These are phyloP conservation scores for Medakamo hakoo DNA, from an alignment of 139 green algal genomes.

Conservation along the genomic window DNA sequence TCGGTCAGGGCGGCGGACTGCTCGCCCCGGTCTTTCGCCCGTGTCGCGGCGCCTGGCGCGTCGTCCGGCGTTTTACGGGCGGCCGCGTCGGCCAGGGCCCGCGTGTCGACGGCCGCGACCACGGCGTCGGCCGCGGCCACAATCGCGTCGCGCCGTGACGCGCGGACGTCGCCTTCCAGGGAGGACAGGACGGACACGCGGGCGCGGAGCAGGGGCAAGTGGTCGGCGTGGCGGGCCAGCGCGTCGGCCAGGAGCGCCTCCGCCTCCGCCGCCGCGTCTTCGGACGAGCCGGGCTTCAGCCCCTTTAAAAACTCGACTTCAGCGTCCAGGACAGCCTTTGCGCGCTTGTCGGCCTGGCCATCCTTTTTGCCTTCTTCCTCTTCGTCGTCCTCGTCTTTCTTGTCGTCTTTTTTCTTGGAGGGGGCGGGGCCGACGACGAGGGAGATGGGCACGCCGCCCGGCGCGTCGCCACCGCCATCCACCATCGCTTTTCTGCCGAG, in stretches of 20 bases:
- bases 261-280: slow-evolving; percentile 3
- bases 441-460: not conserved
- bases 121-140: slow-evolving; percentile 31
- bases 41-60: slow-evolving; percentile 15
- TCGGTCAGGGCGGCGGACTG: slow-evolving; percentile 43
- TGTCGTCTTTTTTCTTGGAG: slow-evolving; percentile 3
- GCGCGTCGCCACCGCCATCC: slow-evolving; percentile 5
- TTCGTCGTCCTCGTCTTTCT: slow-evolving; percentile 20
- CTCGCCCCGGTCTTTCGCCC: slow-evolving; percentile 35
- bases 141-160: slow-evolving; percentile 6
- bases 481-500: slow-evolving; percentile 17
- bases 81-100: slow-evolving; percentile 27
- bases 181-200: not conserved
- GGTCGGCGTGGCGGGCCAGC: slow-evolving; percentile 17
- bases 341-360: not conserved
- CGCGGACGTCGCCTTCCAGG: slow-evolving; percentile 1
- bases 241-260: slow-evolving; percentile 21
- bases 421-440: not conserved
- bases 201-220: slow-evolving; percentile 58
- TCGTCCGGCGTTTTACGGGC: slow-evolving; percentile 41
- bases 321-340: slow-evolving; percentile 5
- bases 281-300: not conserved
- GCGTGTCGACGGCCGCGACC: slow-evolving; percentile 34
- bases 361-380: slow-evolving; percentile 2
- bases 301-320: not conserved